Base-by-base conservation (phyloP, 2,329 filamentous ascomycete genomes). In the Fonsecaea multimorphosa region DNA sequence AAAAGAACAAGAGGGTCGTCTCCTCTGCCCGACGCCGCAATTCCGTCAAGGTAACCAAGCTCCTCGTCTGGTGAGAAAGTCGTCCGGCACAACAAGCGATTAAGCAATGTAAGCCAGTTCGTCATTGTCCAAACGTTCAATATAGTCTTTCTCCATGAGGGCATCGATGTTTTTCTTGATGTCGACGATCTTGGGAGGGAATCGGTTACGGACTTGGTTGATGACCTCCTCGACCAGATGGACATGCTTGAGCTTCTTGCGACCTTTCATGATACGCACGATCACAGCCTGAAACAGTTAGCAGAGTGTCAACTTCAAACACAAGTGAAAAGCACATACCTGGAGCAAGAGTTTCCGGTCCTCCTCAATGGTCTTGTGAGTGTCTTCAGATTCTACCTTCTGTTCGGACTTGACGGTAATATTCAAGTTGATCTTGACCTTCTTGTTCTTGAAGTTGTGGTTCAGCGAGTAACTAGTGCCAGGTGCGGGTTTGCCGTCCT, bases 131-230 rank as follows among this genome's bases (percentile, higher is more conserved):
- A 98, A 82, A 64, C 95, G 91, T 83, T 99, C 95, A 56, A 99
- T 87, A 75, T 99, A 99, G 79, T 99, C 95, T 84, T 99, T 99
- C 84, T 99, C 95, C 70, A 99, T 89, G 46, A 99, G 85, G 70
- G 97, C 97, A 80, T 99, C 95, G 77, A 99, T 98, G 79, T 95
- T 97, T 83, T 98, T 99, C 84, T 99, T 99, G 86, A 99, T 99
- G 73, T 99, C 95, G 16, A 87, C 85, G 32, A 99, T 86, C 81
- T 96, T 96, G 46, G 95, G 95, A 64, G 93, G 89, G 79, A 99
- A 99, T 46, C 95, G 91, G 49, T 88, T 89, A 77, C 91, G 92
- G 78, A 99, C 97, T 79, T 98, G 95, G 75, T 89, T 90, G 78
- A 99, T 98, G 27, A 93, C 96, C 81, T 99, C 95, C 75, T 92